Evolutionary conservation across 306 rosid species (phyloP).

Genomic region (Geum urbanum): DNA sequence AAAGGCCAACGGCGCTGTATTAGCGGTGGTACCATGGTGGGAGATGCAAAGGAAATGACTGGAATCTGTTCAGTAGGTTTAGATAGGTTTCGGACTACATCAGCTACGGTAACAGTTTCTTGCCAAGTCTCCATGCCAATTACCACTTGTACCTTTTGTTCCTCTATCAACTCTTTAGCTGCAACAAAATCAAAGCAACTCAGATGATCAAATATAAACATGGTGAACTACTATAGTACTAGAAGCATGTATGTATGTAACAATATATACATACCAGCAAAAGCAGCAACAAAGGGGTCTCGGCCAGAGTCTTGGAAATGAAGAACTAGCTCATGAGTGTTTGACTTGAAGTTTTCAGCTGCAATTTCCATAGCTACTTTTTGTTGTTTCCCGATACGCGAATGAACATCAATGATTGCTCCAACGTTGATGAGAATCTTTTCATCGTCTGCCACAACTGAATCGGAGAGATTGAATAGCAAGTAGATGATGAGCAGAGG

Average conservation of each 20-base stretch:
- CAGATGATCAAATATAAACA: background rate
- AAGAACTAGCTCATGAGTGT: conserved; percentile 4
- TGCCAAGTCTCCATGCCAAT: conserved; percentile 32
- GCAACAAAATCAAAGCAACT: background rate
- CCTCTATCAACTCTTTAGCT: conserved; percentile 28
- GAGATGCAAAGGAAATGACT: conserved; percentile 21
- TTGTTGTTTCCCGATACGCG: conserved; percentile 40
- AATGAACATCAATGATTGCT: conserved; percentile 34
- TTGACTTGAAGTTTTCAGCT: conserved; percentile 28
- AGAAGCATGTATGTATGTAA: background rate
- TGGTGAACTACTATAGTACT: background rate
- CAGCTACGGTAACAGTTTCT: conserved; percentile 18
- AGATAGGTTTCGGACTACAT: background rate
- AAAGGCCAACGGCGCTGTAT: conserved; percentile 28
- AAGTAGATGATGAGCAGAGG: conserved; percentile 5
- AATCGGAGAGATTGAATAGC: background rate
- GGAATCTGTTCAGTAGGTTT: conserved; percentile 1
- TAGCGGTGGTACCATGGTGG: conserved; percentile 16
- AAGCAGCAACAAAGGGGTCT: conserved; percentile 15
- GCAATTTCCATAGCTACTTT: conserved; percentile 48
- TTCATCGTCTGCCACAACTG: conserved; percentile 9
- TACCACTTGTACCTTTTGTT: conserved; percentile 15
- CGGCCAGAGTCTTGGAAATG: conserved; percentile 9
- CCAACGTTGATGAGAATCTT: conserved; percentile 28
- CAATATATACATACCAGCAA: conserved; percentile 9